Percentiles rank a stretch among this genome's conserved stretches.
Evolutionary conservation across 352 stramenopile species (phyloP).

Genomic region (Pythium vanterpoolii): DNA sequence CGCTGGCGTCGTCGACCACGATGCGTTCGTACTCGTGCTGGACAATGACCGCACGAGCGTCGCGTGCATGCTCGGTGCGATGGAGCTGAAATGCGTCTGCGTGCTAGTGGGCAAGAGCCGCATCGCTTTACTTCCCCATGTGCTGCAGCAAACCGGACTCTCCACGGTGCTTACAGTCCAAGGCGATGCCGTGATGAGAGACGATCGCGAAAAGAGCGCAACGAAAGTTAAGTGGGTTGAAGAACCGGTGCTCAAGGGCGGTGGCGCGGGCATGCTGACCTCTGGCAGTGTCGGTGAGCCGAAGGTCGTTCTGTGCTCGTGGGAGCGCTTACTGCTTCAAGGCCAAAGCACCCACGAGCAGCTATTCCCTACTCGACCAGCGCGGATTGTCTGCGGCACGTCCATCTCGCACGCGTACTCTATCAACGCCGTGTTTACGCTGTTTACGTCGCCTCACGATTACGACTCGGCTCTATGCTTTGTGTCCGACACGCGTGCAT

Average conservation of each 20-base stretch:
- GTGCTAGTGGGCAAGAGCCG: constrained; percentile 49
- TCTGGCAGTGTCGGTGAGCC: constrained; percentile 74
- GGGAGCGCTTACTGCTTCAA: constrained; percentile 74
- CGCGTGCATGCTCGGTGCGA: constrained; percentile 65
- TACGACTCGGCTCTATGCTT: constrained; percentile 70
- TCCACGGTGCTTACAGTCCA: constrained; percentile 56
- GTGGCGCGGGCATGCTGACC: constrained; percentile 75
- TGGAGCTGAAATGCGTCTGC: constrained; percentile 60
- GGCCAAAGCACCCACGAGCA: constrained; percentile 70
- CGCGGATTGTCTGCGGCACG: constrained; percentile 68
- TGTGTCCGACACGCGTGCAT: constrained; percentile 35
- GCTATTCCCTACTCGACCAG: constrained; percentile 60
- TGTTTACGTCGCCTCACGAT: constrained; percentile 68
- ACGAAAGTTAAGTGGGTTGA: constrained; percentile 29
- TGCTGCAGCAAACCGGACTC: constrained; percentile 57
- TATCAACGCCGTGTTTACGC: constrained; percentile 82
- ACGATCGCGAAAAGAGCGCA: constrained; percentile 20
- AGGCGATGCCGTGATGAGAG: constrained; percentile 23
- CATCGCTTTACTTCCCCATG: constrained; percentile 39
- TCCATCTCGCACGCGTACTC: constrained; percentile 85
- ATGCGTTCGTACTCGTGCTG: constrained; percentile 66
- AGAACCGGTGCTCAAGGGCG: constrained; percentile 27
- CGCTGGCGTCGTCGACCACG: constrained; percentile 29
- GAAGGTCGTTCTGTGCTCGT: constrained; percentile 78
- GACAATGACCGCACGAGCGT: constrained; percentile 74